These are phyloP conservation scores for Solanum gandarillasii DNA, from an alignment of 257 asterid species.

Conservation along the genomic window DNA sequence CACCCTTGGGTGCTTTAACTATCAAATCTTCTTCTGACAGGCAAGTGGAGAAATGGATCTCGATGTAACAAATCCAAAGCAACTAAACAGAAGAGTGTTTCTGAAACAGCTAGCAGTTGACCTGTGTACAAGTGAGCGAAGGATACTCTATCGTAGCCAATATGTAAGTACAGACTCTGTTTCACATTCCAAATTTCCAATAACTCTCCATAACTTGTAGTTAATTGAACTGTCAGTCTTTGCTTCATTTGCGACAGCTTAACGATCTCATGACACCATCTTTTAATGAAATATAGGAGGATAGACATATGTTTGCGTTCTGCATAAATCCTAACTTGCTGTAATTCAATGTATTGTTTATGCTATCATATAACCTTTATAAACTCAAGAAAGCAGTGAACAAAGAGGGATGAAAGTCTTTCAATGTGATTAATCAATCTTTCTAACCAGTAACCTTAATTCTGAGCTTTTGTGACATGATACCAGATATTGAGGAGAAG, in stretches of 20 bases:
- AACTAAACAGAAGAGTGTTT: conserved; percentile 69
- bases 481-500: conserved; percentile 78
- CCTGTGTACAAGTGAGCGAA: conserved; percentile 64
- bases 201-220: neutral
- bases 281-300: neutral
- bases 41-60: conserved; percentile 86
- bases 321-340: neutral
- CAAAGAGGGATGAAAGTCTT: neutral
- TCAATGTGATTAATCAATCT: neutral
- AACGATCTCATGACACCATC: neutral
- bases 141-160: conserved; percentile 87
- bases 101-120: conserved; percentile 91
- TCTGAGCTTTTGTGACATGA: neutral
- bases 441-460: neutral
- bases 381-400: neutral
- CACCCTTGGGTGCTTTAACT: neutral
- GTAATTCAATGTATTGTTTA: neutral
- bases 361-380: neutral
- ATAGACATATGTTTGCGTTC: neutral
- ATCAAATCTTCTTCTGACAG: conserved; percentile 21
- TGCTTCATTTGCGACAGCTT: neutral
- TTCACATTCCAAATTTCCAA: neutral
- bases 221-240: neutral
- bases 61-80: conserved; percentile 87
- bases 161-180: conserved; percentile 41